Percentiles rank a stretch among this genome's conserved stretches.
Evolutionary conservation across 139 green algal species (phyloP).

Genomic region (Coelastrella sp.): DNA sequence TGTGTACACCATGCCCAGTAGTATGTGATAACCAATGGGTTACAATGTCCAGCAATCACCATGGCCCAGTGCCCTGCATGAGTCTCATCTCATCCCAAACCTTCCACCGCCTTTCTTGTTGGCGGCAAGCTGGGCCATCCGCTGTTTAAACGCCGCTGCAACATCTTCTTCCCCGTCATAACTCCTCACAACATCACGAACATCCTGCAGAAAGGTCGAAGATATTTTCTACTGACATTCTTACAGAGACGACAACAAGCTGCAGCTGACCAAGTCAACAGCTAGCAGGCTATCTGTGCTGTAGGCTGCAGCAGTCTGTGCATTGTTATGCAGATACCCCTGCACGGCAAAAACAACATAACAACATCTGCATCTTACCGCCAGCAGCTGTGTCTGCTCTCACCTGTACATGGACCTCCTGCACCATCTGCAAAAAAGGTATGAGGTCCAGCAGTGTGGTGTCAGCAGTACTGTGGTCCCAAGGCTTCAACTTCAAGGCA

Average conservation of each 20-base stretch:
- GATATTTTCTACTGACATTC: not conserved
- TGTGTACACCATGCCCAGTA: too few relatives aligned
- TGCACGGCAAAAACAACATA: not conserved
- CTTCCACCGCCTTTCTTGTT: slow-evolving; percentile 49
- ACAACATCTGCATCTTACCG: not conserved
- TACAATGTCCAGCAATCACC: too few relatives aligned
- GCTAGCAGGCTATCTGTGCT: too few relatives aligned
- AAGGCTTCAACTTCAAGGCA: slow-evolving; percentile 85
- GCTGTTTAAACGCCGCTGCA: slow-evolving; percentile 82
- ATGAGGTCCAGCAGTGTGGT: slow-evolving; percentile 91
- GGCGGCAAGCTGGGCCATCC: slow-evolving; percentile 63
- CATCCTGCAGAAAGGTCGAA: slow-evolving; percentile 56
- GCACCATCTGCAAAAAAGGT: slow-evolving; percentile 67
- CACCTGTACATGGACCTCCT: slow-evolving; percentile 18
- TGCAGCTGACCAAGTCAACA: too few relatives aligned
- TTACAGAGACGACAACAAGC: too few relatives aligned
- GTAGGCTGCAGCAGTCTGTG: too few relatives aligned
- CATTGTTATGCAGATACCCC: too few relatives aligned
- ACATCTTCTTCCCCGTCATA: slow-evolving; percentile 92
- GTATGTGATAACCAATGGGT: too few relatives aligned
- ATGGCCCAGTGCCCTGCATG: too few relatives aligned
- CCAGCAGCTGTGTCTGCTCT: too few relatives aligned
- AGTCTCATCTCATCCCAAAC: not conserved
- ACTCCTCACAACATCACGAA: slow-evolving; percentile 74
- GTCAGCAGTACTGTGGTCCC: slow-evolving; percentile 72